A percentile compares a stretch with the other conserved stretches of the same genome.
These are phyloP conservation scores for Tillandsia fasciculata DNA, from an alignment of 176 grass and related monocot species.

Conservation along the genomic window DNA sequence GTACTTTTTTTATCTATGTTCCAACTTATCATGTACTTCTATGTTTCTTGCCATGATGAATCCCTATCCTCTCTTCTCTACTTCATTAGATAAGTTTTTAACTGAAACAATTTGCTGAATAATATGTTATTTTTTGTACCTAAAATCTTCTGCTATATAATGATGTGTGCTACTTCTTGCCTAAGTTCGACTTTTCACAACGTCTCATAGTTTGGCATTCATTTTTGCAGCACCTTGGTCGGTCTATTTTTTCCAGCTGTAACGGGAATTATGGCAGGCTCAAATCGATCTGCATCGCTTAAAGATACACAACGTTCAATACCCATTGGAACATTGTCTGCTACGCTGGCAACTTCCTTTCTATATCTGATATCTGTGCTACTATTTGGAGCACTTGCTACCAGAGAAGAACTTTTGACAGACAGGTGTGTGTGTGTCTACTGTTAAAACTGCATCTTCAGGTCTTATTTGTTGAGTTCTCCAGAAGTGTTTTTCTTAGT, in stretches of 20 bases:
- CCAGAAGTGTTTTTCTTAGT: not conserved
- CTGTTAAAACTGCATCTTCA: not conserved
- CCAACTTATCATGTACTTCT: not conserved
- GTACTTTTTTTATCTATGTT: not conserved
- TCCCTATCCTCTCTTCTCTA: not conserved
- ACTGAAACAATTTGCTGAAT: not conserved
- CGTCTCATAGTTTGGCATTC: slow-evolving; percentile 20
- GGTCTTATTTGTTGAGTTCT: not conserved
- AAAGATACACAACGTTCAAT: slow-evolving; percentile 98
- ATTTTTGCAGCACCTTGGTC: slow-evolving; percentile 78
- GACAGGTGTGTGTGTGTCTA: slow-evolving; percentile 48
- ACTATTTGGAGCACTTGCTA: slow-evolving; percentile 83
- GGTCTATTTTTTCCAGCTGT: slow-evolving; percentile 97
- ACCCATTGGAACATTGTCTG: slow-evolving; percentile 81
- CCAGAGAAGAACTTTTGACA: slow-evolving; percentile 89
- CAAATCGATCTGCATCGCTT: slow-evolving; percentile 86
- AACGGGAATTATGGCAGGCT: slow-evolving; percentile 98
- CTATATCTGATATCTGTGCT: slow-evolving; percentile 83
- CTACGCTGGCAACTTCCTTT: slow-evolving; percentile 71
- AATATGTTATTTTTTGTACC: not conserved
- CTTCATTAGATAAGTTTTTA: not conserved
- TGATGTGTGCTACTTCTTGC: not conserved
- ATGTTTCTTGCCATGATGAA: not conserved
- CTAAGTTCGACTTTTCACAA: not conserved
- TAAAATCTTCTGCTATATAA: not conserved